Evolutionary conservation across 2,329 filamentous ascomycete species (phyloP), one percentile per base, ranked within the genome.

Genomic region (Seiridium unicorne): DNA sequence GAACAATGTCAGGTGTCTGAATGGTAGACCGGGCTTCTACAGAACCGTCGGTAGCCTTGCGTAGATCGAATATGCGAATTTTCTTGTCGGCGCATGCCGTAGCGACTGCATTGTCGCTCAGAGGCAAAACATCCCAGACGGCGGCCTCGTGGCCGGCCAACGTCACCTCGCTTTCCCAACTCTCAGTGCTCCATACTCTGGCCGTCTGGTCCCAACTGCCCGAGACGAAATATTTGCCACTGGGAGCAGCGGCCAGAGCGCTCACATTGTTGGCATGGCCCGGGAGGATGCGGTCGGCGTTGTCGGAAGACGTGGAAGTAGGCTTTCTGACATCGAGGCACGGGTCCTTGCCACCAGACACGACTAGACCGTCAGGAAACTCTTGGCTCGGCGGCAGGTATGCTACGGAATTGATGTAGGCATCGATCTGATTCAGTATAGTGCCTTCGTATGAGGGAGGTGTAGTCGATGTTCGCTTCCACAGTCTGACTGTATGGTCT

Each of bases 191-290:
- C 95, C 95, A 99, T 57, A 98, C 79, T 58, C 92, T 89, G 35
- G 92, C 93, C 64, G 93, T 90, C 36, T 86, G 86, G 74, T 99
- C 95, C 95, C 95, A 99, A 68, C 93, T 91, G 38, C 94, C 95
- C 65, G 94, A 98, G 51, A 97, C 88, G 46, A 98, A 82, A 73
- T 87, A 91, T 51, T 79, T 84, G 2, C 89, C 89, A 61, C 88
- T 84, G 1, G 89, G 84, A 55, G 89, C 89, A 13, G 92, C 88
- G 69, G 96, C 92, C 49, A 99, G 77, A 7, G 93, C 84, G 73
- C 94, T 97, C 51, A 99, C 88, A 69, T 98, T 98, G 73, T 90
- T 85, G 26, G 85, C 83, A 72, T 99, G 95, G 10, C 95, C 94
- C 55, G 97, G 80, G 8, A 99, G 83, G 63, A 98, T 82, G 31